A percentile compares a stretch with the other conserved stretches of the same genome.
Conservation (phyloP, 345 rosid species). For the Erysimum cheiranthoides region DNA sequence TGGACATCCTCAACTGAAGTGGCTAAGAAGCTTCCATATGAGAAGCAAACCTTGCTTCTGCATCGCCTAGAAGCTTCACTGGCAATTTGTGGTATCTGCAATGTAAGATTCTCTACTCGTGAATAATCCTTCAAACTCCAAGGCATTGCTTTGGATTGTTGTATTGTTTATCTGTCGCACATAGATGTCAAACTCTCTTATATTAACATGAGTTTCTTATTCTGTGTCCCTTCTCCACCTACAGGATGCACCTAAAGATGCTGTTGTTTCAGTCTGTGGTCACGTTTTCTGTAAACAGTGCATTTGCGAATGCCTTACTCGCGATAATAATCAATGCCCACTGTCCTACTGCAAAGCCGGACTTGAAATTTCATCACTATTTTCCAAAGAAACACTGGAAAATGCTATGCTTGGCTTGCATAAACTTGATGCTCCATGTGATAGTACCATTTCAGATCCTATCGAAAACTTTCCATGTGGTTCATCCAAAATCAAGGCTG, state of each 20-base stretch:
- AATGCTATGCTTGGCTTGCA: slow-evolving; percentile 39
- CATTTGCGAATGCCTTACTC: slow-evolving; percentile 71
- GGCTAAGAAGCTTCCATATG: slow-evolving; percentile 52
- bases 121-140: slow-evolving; percentile 5
- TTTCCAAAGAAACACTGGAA: slow-evolving; percentile 56
- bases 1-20: slow-evolving; percentile 64
- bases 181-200: not conserved
- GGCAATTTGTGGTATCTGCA: slow-evolving; percentile 87
- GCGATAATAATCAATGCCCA: slow-evolving; percentile 82
- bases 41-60: slow-evolving; percentile 12
- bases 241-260: slow-evolving; percentile 95
- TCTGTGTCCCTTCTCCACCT: slow-evolving; percentile 25
- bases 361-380: slow-evolving; percentile 59
- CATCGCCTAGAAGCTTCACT: slow-evolving; percentile 75
- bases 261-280: slow-evolving; percentile 83
- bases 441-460: slow-evolving; percentile 51
- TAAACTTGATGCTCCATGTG: slow-evolving; percentile 38
- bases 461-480: slow-evolving; percentile 38
- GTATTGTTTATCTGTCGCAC: not conserved
- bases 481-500: slow-evolving; percentile 89
- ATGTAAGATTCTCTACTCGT: slow-evolving; percentile 60
- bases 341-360: slow-evolving; percentile 63
- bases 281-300: slow-evolving; percentile 96
- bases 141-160: slow-evolving; percentile 17
- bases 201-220: slow-evolving; percentile 17